These are phyloP conservation scores for Ustilago trichophora DNA, from an alignment of 1,284 basidiomycete species.

Conservation along the genomic window DNA sequence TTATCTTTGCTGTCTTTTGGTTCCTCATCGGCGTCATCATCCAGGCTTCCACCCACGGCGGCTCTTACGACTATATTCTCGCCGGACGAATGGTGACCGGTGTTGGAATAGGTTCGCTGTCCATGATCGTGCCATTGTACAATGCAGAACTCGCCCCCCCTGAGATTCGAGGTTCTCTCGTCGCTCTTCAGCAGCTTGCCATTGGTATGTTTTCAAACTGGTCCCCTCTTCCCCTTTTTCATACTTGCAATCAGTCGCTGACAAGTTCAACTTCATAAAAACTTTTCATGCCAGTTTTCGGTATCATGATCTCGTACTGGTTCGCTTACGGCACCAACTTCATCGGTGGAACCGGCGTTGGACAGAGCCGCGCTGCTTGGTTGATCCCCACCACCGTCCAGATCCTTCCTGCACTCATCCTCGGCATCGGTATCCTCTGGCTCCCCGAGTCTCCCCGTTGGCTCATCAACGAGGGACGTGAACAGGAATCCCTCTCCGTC, in stretches of 20 bases:
- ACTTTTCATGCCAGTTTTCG: slow-evolving; percentile 13
- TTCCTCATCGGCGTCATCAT: slow-evolving; percentile 78
- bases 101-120: slow-evolving; percentile 79
- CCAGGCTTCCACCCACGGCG: slow-evolving; percentile 73
- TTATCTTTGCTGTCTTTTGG: slow-evolving; percentile 75
- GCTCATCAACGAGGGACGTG: slow-evolving; percentile 76
- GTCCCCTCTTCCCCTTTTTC: neutral
- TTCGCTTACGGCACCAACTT: slow-evolving; percentile 77
- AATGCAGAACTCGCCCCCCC: slow-evolving; percentile 84
- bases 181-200: slow-evolving; percentile 76
- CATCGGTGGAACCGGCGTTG: slow-evolving; percentile 69
- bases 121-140: slow-evolving; percentile 77
- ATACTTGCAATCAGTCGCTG: too few relatives aligned
- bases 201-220: neutral
- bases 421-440: slow-evolving; percentile 72
- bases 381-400: slow-evolving; percentile 79
- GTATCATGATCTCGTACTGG: slow-evolving; percentile 74
- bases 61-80: slow-evolving; percentile 72
- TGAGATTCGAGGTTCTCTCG: slow-evolving; percentile 80
- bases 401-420: slow-evolving; percentile 76
- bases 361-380: slow-evolving; percentile 77
- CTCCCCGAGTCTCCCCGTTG: slow-evolving; percentile 81
- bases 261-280: too few relatives aligned
- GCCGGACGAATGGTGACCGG: slow-evolving; percentile 78
- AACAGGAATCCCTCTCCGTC: slow-evolving; percentile 77